Percentiles rank a stretch among this genome's conserved stretches.
phyloP scores from a whole-genome alignment of 2,329 filamentous ascomycete species.

The Trichophyton schoenleinii region DNA sequence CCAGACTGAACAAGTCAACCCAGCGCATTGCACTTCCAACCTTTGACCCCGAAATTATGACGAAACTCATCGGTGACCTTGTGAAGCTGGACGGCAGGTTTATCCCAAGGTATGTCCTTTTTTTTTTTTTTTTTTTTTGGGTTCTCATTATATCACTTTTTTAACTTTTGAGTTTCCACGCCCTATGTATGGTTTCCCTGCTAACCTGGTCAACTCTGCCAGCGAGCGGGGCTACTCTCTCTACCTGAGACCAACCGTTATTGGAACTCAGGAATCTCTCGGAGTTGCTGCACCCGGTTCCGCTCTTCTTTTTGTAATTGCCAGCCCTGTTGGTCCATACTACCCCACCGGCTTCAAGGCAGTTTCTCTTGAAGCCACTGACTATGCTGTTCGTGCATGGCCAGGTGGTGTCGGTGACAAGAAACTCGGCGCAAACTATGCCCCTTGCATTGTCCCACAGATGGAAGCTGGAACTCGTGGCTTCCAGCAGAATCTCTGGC shows the following conservation, averaged over 20 bases:
- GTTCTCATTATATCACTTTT: background rate
- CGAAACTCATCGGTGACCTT: constrained; percentile 68
- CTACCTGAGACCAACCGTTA: constrained; percentile 92
- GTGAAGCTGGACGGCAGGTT: constrained; percentile 74
- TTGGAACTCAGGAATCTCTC: constrained; percentile 88
- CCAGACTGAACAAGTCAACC: constrained; percentile 78
- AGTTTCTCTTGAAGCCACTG: constrained; percentile 84
- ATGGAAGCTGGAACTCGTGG: constrained; percentile 79
- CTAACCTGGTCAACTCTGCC: constrained; percentile 2
- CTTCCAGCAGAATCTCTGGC: constrained; percentile 96
- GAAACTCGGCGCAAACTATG: constrained; percentile 98
- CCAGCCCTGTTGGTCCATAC: constrained; percentile 91
- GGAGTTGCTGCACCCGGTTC: constrained; percentile 86
- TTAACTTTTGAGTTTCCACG: background rate
- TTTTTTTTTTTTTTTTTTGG: background rate
- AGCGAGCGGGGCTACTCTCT: constrained; percentile 71
- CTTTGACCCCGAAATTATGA: constrained; percentile 61
- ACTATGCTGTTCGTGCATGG: constrained; percentile 95
- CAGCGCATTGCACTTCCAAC: constrained; percentile 86
- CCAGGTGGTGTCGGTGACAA: constrained; percentile 94
- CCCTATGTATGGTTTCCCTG: background rate
- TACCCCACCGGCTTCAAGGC: constrained; percentile 98
- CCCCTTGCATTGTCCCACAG: constrained; percentile 96
- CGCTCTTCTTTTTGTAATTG: constrained; percentile 87
- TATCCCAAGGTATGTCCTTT: constrained; percentile 56